Percentiles rank a stretch among this genome's conserved stretches.
phyloP scores from a whole-genome alignment of 805 yeast species.

The Nematodospora valgi region DNA sequence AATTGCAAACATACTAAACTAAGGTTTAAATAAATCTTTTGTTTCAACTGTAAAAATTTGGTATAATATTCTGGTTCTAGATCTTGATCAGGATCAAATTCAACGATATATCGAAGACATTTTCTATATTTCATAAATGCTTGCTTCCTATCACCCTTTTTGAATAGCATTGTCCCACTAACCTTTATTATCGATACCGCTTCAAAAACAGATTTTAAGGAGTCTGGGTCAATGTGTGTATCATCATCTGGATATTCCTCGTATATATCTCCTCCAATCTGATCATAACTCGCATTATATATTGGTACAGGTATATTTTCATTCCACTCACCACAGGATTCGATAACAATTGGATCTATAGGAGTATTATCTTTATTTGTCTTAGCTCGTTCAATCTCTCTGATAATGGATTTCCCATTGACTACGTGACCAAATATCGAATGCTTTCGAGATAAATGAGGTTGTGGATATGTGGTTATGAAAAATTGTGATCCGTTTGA shows the following conservation, averaged over 20 bases:
- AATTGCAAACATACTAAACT: constrained; percentile 52
- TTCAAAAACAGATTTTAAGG: constrained; percentile 47
- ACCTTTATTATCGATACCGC: constrained; percentile 59
- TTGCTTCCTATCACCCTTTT: constrained; percentile 45
- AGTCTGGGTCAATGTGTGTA: constrained; percentile 51
- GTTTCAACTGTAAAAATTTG: constrained; percentile 50
- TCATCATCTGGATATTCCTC: constrained; percentile 83
- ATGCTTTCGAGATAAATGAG: constrained; percentile 75
- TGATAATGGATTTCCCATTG: constrained; percentile 64
- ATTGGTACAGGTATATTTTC: constrained; percentile 53
- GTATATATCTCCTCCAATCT: constrained; percentile 64
- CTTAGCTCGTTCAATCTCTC: constrained; percentile 55
- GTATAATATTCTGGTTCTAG: constrained; percentile 50
- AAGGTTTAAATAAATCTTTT: constrained; percentile 56
- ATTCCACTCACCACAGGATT: constrained; percentile 62
- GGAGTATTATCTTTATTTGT: constrained; percentile 43
- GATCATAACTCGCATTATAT: constrained; percentile 57
- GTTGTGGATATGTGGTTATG: constrained; percentile 63
- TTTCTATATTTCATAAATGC: constrained; percentile 65
- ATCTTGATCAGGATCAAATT: constrained; percentile 67
- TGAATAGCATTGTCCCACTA: constrained; percentile 61
- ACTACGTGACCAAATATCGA: constrained; percentile 72
- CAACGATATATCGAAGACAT: constrained; percentile 66
- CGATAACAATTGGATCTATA: constrained; percentile 32
- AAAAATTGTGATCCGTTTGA: constrained; percentile 68